Base-by-base conservation (phyloP, 2,329 filamentous ascomycete species). In the Fusarium neocosmosporiellum region DNA sequence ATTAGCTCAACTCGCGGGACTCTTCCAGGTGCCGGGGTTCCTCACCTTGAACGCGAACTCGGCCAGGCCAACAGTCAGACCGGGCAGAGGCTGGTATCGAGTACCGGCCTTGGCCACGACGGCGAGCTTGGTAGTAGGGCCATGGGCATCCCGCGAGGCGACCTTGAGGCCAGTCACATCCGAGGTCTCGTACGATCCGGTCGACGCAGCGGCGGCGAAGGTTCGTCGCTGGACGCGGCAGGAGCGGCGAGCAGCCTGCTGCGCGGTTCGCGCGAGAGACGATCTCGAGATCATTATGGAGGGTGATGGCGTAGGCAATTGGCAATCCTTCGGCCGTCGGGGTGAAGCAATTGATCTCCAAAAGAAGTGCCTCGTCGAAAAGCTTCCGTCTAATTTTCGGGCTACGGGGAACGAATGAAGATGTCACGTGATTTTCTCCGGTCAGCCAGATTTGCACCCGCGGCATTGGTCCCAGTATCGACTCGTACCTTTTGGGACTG, bases 1-100 rank as follows among this genome's bases (percentile, higher is more conserved):
- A 86, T 88, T 87, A 88, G 85, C 86, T 87, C 75, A 80, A 71
- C 70, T 65, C 61, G 60, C 59, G 29, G 39, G 22, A 41, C 59
- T 59, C 66, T 43, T 69, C 57, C 14, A 70, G 60, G 50, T 66
- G 61, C 54, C 66, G 59, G 27, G 65, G 57, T 57, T 39, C 59
- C 70, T 75, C 63, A 95, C 96, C 94, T 97, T 97, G 91, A 98
- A 99, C 75, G 97, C 96, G 87, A 97, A 99, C 83, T 94, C 93
- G 87, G 96, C 93, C 76, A 99, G 89, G 67, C 93, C 96, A 81
- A 95, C 93, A 74, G 96, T 93, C 83, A 98, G 89, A 75, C 96
- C 96, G 72, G 96, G 96, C 76, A 93, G 88, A 73, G 94, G 90
- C 88, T 99, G 92, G 85, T 96, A 98, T 84, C 96, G 90, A 74